Percentiles rank a stretch among this genome's conserved stretches.
Conservation (phyloP, 2,329 filamentous ascomycete genomes). For the Mycosphaerella sp. region DNA sequence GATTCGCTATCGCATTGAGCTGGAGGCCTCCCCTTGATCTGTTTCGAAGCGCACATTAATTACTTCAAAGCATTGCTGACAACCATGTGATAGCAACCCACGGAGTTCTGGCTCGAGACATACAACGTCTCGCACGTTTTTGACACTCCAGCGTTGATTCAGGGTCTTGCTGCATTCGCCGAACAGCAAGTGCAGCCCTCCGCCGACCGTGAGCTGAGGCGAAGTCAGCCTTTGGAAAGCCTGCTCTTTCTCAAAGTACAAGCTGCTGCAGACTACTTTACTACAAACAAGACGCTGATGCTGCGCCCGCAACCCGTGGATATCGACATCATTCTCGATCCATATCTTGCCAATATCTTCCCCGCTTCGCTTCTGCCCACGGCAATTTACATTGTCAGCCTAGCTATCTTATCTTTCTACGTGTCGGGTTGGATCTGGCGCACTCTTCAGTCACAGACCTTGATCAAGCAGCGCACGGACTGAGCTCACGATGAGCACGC, state of each 20-base stretch:
- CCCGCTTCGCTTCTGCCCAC: slow-evolving; percentile 72
- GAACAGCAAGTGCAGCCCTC: slow-evolving; percentile 15
- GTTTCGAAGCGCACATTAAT: too few relatives aligned
- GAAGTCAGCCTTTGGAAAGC: slow-evolving; percentile 10
- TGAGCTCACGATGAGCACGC: slow-evolving; percentile 12
- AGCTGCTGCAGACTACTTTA: slow-evolving; percentile 79
- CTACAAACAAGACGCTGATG: slow-evolving; percentile 70
- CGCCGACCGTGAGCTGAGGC: neutral
- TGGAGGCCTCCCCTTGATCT: too few relatives aligned
- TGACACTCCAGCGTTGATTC: slow-evolving; percentile 29
- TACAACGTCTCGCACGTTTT: slow-evolving; percentile 58
- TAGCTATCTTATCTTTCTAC: slow-evolving; percentile 51
- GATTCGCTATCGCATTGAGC: too few relatives aligned
- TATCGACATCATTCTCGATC: slow-evolving; percentile 79
- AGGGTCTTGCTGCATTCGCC: slow-evolving; percentile 27
- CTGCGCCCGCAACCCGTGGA: slow-evolving; percentile 62
- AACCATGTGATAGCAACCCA: slow-evolving; percentile 64
- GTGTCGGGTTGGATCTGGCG: slow-evolving; percentile 43
- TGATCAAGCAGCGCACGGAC: slow-evolving; percentile 24
- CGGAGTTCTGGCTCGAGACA: slow-evolving; percentile 64
- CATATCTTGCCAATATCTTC: slow-evolving; percentile 71
- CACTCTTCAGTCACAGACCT: slow-evolving; percentile 17
- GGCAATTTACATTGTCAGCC: slow-evolving; percentile 57
- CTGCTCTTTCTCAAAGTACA: slow-evolving; percentile 64
- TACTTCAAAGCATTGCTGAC: neutral